Percentiles rank a stretch among this genome's conserved stretches.
phyloP scores from a whole-genome alignment of 140 eudicot species.

The Cichorium intybus region DNA sequence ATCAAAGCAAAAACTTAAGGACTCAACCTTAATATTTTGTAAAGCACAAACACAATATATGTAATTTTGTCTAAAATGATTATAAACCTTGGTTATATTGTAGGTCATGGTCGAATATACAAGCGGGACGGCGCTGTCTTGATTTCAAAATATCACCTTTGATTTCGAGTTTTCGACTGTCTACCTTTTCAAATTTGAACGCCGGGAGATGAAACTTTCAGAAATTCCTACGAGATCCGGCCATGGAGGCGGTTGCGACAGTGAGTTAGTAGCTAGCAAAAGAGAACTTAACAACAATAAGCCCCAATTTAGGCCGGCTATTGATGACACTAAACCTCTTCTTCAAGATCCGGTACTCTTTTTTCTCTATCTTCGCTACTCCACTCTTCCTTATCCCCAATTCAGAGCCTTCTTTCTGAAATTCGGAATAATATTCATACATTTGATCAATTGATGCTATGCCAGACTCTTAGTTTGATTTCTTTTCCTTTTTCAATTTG shows the following conservation, averaged over 20 bases:
- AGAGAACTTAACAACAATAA: constrained; percentile 29
- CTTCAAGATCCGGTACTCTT: constrained; percentile 74
- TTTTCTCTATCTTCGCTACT: not conserved
- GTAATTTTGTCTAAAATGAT: too few species aligned
- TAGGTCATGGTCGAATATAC: too few species aligned
- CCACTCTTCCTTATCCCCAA: not conserved
- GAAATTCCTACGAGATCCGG: constrained; percentile 27
- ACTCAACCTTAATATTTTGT: too few species aligned
- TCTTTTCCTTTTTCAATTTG: not conserved
- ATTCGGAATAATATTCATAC: not conserved
- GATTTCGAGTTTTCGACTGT: not conserved
- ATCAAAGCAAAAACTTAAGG: too few species aligned
- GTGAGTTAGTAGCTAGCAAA: constrained; percentile 15
- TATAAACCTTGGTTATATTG: too few species aligned
- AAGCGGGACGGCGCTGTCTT: not conserved
- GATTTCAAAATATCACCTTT: not conserved
- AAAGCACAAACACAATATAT: too few species aligned
- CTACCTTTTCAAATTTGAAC: not conserved
- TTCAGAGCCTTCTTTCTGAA: not conserved
- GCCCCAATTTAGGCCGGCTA: constrained; percentile 58
- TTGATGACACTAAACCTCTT: constrained; percentile 71
- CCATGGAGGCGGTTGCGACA: constrained; percentile 16
- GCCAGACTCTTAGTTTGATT: not conserved
- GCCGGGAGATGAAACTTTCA: constrained; percentile 13
- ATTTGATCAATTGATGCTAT: not conserved